Evolutionary conservation across 2,329 filamentous ascomycete genomes (phyloP), one percentile per base, ranked within the genome.

Genomic region (Aspergillus phoenicis): DNA sequence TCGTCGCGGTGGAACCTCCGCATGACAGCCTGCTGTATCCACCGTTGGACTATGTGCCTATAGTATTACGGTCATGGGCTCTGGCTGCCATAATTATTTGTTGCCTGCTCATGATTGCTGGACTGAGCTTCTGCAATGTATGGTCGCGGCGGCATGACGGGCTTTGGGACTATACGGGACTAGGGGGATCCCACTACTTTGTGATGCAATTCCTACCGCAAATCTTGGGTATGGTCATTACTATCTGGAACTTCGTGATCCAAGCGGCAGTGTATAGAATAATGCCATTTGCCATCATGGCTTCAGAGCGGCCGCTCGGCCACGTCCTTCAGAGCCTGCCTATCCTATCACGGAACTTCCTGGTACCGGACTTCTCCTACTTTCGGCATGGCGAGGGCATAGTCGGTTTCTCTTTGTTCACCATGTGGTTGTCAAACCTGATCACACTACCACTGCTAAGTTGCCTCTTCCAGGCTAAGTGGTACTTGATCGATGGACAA

Each of bases 201-300:
- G 77, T 96, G 51, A 95, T 96, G 74, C 86, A 92, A 63, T 91
- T 96, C 65, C 79, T 97, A 1, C 93, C 94, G 2, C 91, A 93
- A 59, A 79, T 96, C 0, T 72, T 96, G 13, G 91, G 88, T 0
- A 87, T 87, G 20, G 66, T 89, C 11, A 78, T 96, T 38, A 82
- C 95, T 49, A 74, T 97, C 6, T 96, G 91, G 82, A 84, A 91
- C 1, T 89, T 96, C 69, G 85, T 88, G 66, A 81, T 97, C 41
- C 85, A 92, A 67, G 83, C 84, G 1, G 87, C 93, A 3, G 84
- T 93, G n/a, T 87, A 90, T 64, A 87, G 94, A 60, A 85, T 91
- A 11, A 81, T 90, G 41, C 93, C 93, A 0, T 96, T 96, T 73
- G 84, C 87, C 22, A 83, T 87, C n/a, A 88, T 97, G 84, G 85